Base-by-base conservation (phyloP, 371 early-diverging fungal genomes). In the Mortierella sp. region DNA sequence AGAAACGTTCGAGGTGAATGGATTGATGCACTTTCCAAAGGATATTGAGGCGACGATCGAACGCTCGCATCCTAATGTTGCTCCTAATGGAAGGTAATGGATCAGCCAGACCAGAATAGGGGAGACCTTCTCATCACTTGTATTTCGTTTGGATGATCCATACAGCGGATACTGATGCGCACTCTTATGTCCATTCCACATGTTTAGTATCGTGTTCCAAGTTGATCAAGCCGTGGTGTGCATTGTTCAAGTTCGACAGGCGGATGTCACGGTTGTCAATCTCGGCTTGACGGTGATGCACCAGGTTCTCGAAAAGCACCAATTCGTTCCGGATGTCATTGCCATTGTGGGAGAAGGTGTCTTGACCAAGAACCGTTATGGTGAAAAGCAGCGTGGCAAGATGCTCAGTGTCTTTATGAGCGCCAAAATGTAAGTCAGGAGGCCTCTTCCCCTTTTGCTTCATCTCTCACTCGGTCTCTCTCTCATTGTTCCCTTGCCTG, bases 11-110 rank as follows among this genome's bases (percentile, higher is more conserved):
- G 83, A 85, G n/a, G 83, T 90, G 42, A 84, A 90, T 72, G 93
- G 92, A 0, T 73, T 90, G 62, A 82, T 86, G 61, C 89, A 92
- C 82, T 93, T 90, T 63, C 87, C 89, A 21, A 67, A 81, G 27
- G 94, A 94, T 64, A 79, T 94, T 24, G 95, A 95, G 73, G 62
- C 74, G 10, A 87, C 91, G 0, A 88, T 93, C 42, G 93, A 92
- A 60, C 78, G 82, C 0, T 39, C 64, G 3, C 88, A 87, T 73
- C 79, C 82, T 16, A 70, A 79, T 10, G 81, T 90, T 34, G 74
- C 86, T 13, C 67, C 81, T 9, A 83, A 83, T 27, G 89, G 88
- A 82, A 83, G 89, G 89, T 87, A 82, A 46, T 21, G 16, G 27
- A 14, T 30, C 27, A 54, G n/a, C 26, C 8, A 49, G 42, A 16